A percentile compares a stretch with the other conserved stretches of the same genome.
Evolutionary conservation across 768 basidiomycete genomes (phyloP).

Genomic region (Tylopilus plumbeoviolaceoides): DNA sequence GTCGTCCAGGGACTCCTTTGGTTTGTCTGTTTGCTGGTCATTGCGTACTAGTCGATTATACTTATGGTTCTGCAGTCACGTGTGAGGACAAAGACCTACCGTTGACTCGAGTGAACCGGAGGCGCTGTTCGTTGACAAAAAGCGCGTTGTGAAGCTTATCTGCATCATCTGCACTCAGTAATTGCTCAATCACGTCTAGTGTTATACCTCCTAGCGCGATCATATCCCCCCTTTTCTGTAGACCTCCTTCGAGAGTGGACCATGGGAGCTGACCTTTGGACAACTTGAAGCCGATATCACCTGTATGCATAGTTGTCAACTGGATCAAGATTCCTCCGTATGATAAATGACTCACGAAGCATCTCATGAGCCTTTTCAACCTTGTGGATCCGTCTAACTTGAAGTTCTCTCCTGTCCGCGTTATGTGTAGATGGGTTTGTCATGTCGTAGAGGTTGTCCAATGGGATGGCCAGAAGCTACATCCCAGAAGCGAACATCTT

Average conservation of each 20-base stretch:
- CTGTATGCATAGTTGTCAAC: neutral
- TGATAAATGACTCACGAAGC: constrained; percentile 5
- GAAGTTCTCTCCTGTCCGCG: neutral
- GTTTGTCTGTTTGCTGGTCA: no score
- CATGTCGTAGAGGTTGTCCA: neutral
- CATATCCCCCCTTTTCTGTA: neutral
- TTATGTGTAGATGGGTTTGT: neutral
- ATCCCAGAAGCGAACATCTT: neutral
- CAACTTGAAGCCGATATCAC: neutral
- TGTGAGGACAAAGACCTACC: neutral
- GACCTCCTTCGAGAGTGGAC: constrained; percentile 2
- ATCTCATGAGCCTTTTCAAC: constrained; percentile 4
- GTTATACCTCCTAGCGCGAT: no score
- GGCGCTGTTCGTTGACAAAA: neutral
- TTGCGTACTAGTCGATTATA: no score
- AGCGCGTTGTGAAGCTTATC: constrained; percentile 7
- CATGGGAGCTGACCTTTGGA: neutral
- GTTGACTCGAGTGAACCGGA: neutral
- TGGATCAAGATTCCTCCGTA: no score
- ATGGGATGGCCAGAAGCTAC: neutral
- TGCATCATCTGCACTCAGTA: constrained; percentile 3
- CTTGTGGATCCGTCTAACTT: neutral
- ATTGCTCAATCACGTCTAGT: no score
- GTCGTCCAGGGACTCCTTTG: no score
- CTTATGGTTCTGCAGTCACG: no score